A percentile compares a stretch with the other conserved stretches of the same genome.
Evolutionary conservation across 139 green algal genomes (phyloP).

Genomic region (Auxenochlorella pyrenoidosa): DNA sequence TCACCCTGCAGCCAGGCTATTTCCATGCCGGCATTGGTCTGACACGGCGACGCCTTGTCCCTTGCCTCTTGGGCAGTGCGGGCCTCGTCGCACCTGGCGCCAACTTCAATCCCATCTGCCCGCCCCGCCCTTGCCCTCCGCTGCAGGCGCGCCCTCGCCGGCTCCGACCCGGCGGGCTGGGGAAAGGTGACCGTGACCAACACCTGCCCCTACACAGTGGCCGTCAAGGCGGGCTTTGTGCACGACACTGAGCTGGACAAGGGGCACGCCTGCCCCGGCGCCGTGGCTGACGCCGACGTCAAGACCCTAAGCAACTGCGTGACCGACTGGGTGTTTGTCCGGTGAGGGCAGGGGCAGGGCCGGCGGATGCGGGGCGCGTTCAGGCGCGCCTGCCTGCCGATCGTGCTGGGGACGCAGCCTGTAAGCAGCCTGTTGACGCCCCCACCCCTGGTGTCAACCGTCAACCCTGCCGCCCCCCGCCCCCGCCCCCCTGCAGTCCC

Average conservation of each 20-base stretch:
- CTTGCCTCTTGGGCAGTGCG: no score
- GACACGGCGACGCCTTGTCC: no score
- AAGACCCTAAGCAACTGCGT: not conserved
- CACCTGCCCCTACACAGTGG: not conserved
- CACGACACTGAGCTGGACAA: not conserved
- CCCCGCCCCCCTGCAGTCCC: not conserved
- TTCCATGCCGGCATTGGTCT: no score
- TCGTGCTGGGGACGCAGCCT: no score
- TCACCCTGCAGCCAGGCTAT: no score
- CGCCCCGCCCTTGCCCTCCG: not conserved
- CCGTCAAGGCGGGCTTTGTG: conserved; percentile 9
- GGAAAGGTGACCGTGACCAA: not conserved
- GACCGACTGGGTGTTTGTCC: not conserved
- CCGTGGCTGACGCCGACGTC: not conserved
- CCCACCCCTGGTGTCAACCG: not conserved
- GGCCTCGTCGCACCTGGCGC: no score
- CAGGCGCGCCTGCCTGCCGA: not conserved
- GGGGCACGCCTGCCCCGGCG: conserved; percentile 11
- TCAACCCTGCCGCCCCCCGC: not conserved
- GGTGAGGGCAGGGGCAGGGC: not conserved
- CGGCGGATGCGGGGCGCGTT: not conserved
- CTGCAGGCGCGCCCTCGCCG: not conserved
- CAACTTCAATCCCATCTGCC: no score
- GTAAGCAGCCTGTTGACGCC: not conserved
- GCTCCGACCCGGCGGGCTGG: not conserved